A percentile compares a stretch with the other conserved stretches of the same genome.
phyloP scores from a whole-genome alignment of 768 basidiomycete genomes.

The Lactarius tabidus region DNA sequence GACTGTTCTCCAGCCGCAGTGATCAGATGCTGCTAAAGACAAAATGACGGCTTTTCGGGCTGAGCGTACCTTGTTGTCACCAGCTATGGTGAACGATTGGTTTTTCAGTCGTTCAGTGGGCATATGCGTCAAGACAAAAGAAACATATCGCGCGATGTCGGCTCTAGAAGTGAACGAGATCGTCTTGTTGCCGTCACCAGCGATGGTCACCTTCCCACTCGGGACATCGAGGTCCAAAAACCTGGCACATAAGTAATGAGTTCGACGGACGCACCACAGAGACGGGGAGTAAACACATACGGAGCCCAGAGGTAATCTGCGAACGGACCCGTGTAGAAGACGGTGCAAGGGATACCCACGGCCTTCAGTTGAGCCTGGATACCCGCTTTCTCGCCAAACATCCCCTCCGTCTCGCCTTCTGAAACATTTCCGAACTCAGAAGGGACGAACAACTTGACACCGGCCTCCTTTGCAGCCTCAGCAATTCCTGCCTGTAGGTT shows the following conservation, averaged over 20 bases:
- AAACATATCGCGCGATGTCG: constrained; percentile 24
- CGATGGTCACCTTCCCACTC: constrained; percentile 21
- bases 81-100: constrained; percentile 10
- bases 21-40: not conserved
- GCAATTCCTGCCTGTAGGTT: constrained; percentile 6
- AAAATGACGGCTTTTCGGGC: not conserved
- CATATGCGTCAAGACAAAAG: constrained; percentile 22
- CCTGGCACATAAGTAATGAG: not conserved
- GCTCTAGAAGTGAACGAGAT: constrained; percentile 24
- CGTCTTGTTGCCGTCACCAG: constrained; percentile 23
- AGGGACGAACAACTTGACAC: constrained; percentile 17
- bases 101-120: constrained; percentile 18
- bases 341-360: constrained; percentile 20
- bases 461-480: constrained; percentile 18
- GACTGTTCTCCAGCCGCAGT: constrained; percentile 2
- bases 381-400: constrained; percentile 7
- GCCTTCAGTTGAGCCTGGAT: constrained; percentile 9
- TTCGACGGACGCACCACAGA: not conserved
- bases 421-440: constrained; percentile 15
- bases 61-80: constrained; percentile 16
- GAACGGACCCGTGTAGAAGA: constrained; percentile 25
- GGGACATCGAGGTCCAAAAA: constrained; percentile 12
- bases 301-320: constrained; percentile 15
- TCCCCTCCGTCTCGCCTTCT: constrained; percentile 20
- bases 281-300: not conserved